Base-by-base conservation (phyloP, 106 monocot genomes). In the Gastrodia elata region DNA sequence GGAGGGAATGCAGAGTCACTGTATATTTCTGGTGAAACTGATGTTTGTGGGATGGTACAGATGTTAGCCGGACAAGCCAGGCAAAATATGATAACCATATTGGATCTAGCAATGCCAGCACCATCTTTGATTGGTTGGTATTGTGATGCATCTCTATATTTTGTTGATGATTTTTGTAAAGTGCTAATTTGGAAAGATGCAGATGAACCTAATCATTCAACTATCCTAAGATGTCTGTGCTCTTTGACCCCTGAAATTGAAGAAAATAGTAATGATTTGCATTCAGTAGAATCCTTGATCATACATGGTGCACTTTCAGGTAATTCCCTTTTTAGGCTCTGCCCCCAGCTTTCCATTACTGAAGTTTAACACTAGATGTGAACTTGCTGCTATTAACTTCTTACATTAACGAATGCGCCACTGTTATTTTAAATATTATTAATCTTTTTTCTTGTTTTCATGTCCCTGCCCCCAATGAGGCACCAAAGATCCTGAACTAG, bases 91-190 rank as follows among this genome's bases (percentile, higher is more conserved):
- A 85, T 93, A 42, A 65, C 77, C 16, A 71, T 80, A 78, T 75
- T 98, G 82, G 93, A 98, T 76, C 30, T 83, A 64, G 87, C 93
- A 34, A 81, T 98, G 86, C 93, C 97, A 39, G 79, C 82, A 38
- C 93, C 88, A 64, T 84, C 80, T 73, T 86, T 93, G 67, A 73
- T 43, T 48, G 96, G 96, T 96, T 80, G 30, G 9, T 69, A 58
- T 73, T 49, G 10, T 70, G 58, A 81, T 52, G 36, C 38, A 22
- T 25, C 6, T 37, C 24, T 38, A 22, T 79, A 5, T 56, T 43
- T 71, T 71, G 38, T 38, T 0, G 39, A 15, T 6, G 25, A 68
- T 22, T 4, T 28, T 22, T 64, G 8, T 27, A 1, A 15, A 46
- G 18, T 79, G 24, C 38, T 80, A 40, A 68, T 49, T n/a, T 76